phyloP scores from a whole-genome alignment of 192 early-diverging fungal species.

The Helicostylum pulchrum region DNA sequence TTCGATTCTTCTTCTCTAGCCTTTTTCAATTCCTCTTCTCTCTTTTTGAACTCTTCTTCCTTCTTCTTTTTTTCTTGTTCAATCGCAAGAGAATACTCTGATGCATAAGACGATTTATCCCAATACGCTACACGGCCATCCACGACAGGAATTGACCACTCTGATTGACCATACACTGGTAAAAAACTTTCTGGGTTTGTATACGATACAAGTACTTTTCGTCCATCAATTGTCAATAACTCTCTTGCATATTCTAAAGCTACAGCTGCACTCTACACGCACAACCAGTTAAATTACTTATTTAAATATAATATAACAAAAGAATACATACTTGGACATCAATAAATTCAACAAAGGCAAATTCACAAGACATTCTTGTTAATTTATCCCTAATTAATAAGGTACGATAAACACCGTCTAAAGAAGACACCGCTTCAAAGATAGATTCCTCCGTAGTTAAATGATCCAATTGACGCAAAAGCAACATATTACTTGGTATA shows the following conservation, averaged over 20 bases:
- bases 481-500: conserved; percentile 49
- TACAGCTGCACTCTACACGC: conserved; percentile 29
- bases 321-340: conserved; percentile 40
- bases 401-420: conserved; percentile 35
- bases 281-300: neutral
- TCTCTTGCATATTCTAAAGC: conserved; percentile 28
- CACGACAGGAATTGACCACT: conserved; percentile 51
- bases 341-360: conserved; percentile 58
- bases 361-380: conserved; percentile 59
- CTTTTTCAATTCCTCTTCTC: conserved; percentile 10
- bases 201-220: conserved; percentile 44
- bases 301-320: neutral
- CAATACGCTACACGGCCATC: conserved; percentile 53
- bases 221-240: conserved; percentile 44
- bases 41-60: conserved; percentile 12
- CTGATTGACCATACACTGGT: conserved; percentile 57
- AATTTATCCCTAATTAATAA: conserved; percentile 56
- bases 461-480: conserved; percentile 56
- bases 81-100: conserved; percentile 1
- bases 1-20: conserved; percentile 1
- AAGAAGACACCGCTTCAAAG: conserved; percentile 27
- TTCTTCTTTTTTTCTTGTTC: conserved; percentile 4
- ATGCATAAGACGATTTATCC: conserved; percentile 57
- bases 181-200: conserved; percentile 58
- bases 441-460: conserved; percentile 58